Conservation (phyloP, 371 early-diverging fungal species). For the Mucor velutinosus region DNA sequence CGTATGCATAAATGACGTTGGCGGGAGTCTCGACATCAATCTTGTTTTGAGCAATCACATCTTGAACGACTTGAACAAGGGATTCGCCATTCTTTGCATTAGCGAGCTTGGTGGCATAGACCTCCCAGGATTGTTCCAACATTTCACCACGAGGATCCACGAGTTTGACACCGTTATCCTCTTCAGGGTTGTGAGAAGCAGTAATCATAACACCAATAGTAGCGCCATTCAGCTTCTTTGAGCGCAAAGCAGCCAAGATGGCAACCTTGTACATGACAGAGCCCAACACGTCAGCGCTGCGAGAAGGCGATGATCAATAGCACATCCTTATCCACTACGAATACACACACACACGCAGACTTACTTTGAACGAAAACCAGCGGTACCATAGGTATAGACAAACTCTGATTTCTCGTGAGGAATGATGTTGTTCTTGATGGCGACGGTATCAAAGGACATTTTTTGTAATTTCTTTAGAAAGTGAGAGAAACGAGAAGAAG, state of each 20-base stretch:
- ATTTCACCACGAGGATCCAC: conserved; percentile 99
- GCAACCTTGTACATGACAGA: conserved; percentile 96
- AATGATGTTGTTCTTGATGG: conserved; percentile 40
- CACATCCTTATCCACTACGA: not conserved
- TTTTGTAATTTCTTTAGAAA: conserved; percentile 1
- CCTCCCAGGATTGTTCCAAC: conserved; percentile 97
- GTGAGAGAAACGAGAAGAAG: conserved; percentile 12
- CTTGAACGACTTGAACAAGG: conserved; percentile 62
- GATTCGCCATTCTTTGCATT: conserved; percentile 82
- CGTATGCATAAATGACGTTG: conserved; percentile 84
- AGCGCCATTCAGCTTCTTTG: conserved; percentile 83
- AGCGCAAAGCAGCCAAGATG: conserved; percentile 91
- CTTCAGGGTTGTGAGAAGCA: conserved; percentile 98
- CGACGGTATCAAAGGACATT: conserved; percentile 33
- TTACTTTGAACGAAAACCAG: conserved; percentile 94
- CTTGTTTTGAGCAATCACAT: conserved; percentile 65
- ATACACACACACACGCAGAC: conserved; percentile 2
- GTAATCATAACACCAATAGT: conserved; percentile 99
- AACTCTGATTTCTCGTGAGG: conserved; percentile 33
- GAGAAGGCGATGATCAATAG: conserved; percentile 6
- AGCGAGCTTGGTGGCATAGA: conserved; percentile 87
- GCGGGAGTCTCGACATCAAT: conserved; percentile 74
- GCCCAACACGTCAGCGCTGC: conserved; percentile 79
- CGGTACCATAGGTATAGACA: conserved; percentile 91
- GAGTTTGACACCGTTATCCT: conserved; percentile 99